Conservation (phyloP, 1,139 yeast species). For the Yamadazyma jaroonii region DNA sequence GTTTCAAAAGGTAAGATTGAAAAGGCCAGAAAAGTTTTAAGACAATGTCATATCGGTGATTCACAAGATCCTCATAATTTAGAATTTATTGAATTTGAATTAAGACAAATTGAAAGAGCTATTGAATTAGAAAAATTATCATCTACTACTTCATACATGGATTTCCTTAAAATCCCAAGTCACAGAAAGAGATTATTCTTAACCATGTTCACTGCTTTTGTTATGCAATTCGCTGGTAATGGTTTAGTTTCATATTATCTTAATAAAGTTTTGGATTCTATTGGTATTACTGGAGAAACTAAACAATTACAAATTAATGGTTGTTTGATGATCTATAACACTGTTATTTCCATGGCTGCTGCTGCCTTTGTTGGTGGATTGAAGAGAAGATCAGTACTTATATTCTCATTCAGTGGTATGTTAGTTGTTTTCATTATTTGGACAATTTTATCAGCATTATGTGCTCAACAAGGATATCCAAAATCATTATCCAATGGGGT, state of each 20-base stretch:
- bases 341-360: constrained; percentile 27
- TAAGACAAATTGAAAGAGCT: constrained; percentile 39
- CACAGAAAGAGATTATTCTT: constrained; percentile 8
- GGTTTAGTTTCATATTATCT: constrained; percentile 20
- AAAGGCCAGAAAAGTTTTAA: constrained; percentile 29
- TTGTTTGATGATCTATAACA: constrained; percentile 37
- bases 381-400: constrained; percentile 45
- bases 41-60: constrained; percentile 18
- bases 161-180: constrained; percentile 7
- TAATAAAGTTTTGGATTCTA: constrained; percentile 17
- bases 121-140: constrained; percentile 14
- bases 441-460: constrained; percentile 35
- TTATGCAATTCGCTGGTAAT: constrained; percentile 20
- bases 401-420: constrained; percentile 33
- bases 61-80: constrained; percentile 14
- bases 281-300: constrained; percentile 18
- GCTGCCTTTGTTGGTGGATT: constrained; percentile 29
- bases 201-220: constrained; percentile 11
- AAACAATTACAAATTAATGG: constrained; percentile 50
- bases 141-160: constrained; percentile 6
- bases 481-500: constrained; percentile 35
- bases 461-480: constrained; percentile 28
- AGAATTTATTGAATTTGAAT: constrained; percentile 40
- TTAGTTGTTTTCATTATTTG: constrained; percentile 33
- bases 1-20: constrained; percentile 34